Evolutionary conservation across 1,139 yeast species (phyloP).

Genomic region (Candida sanyaensis): DNA sequence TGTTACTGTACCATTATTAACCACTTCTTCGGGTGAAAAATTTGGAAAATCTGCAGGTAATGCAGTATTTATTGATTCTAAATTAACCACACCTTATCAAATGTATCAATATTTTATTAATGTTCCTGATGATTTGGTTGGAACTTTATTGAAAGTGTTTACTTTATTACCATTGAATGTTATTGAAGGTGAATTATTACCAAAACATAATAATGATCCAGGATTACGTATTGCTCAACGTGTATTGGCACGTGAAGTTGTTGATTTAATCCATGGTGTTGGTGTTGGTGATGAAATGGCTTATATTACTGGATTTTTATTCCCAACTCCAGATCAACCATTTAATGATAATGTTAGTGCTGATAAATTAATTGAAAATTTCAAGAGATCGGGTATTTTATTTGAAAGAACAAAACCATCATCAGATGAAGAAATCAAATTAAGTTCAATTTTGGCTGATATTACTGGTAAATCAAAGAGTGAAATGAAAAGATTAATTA

Average conservation of each 20-base stretch:
- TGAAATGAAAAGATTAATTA: slow-evolving; percentile 65
- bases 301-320: slow-evolving; percentile 62
- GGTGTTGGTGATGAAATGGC: slow-evolving; percentile 73
- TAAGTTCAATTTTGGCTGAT: slow-evolving; percentile 41
- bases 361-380: slow-evolving; percentile 57
- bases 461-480: slow-evolving; percentile 42
- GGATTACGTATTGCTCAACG: slow-evolving; percentile 72
- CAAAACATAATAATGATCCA: slow-evolving; percentile 57
- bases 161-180: slow-evolving; percentile 70
- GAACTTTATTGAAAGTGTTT: slow-evolving; percentile 67
- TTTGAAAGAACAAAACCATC: slow-evolving; percentile 25
- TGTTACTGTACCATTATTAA: slow-evolving; percentile 84
- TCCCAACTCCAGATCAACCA: slow-evolving; percentile 58
- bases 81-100: slow-evolving; percentile 75
- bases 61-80: slow-evolving; percentile 82
- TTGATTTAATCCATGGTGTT: slow-evolving; percentile 83
- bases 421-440: slow-evolving; percentile 30
- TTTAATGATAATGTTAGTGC: slow-evolving; percentile 50
- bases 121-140: slow-evolving; percentile 76
- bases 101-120: slow-evolving; percentile 85
- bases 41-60: slow-evolving; percentile 98
- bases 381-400: slow-evolving; percentile 63
- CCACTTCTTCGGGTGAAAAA: slow-evolving; percentile 89
- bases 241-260: slow-evolving; percentile 78
- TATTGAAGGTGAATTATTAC: slow-evolving; percentile 53